phyloP scores from a whole-genome alignment of 2,329 filamentous ascomycete genomes.

The Fusarium circinatum region DNA sequence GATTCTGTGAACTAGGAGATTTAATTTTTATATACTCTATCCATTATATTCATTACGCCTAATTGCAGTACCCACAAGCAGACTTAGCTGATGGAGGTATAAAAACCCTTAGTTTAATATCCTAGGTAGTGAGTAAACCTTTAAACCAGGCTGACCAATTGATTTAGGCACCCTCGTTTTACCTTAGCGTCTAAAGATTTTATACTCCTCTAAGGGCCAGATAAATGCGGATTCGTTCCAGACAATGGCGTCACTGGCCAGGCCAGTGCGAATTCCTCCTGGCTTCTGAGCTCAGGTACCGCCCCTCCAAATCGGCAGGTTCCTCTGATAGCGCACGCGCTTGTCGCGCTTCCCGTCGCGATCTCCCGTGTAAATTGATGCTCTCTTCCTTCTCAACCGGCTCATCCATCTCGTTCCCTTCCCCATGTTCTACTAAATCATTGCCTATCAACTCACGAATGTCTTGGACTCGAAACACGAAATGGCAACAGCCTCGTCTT shows the following conservation, averaged over 20 bases:
- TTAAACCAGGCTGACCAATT: not conserved
- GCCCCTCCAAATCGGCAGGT: conserved; percentile 16
- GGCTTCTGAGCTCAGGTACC: conserved; percentile 20
- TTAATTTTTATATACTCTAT: not conserved
- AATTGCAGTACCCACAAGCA: not conserved
- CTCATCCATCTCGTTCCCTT: not conserved
- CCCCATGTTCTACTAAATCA: not conserved
- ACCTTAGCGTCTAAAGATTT: not conserved
- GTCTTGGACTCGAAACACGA: conserved; percentile 19
- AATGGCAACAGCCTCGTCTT: conserved; percentile 39
- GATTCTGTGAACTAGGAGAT: fast-evolving
- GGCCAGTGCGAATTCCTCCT: conserved; percentile 19
- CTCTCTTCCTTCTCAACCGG: not conserved
- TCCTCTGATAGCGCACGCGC: conserved; percentile 19
- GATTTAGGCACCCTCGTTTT: not conserved
- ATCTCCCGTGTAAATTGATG: conserved; percentile 36
- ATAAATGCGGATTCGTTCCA: not conserved
- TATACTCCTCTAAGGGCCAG: not conserved
- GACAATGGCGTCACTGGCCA: conserved; percentile 16
- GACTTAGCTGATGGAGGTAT: not conserved
- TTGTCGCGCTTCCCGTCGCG: conserved; percentile 29
- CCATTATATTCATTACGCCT: not conserved
- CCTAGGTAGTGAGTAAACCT: not conserved
- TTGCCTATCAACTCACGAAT: conserved; percentile 14
- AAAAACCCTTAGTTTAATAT: not conserved